Percentiles rank a stretch among this genome's conserved stretches.
Evolutionary conservation across 257 asterid species (phyloP).

Genomic region (Petunia axillaris): DNA sequence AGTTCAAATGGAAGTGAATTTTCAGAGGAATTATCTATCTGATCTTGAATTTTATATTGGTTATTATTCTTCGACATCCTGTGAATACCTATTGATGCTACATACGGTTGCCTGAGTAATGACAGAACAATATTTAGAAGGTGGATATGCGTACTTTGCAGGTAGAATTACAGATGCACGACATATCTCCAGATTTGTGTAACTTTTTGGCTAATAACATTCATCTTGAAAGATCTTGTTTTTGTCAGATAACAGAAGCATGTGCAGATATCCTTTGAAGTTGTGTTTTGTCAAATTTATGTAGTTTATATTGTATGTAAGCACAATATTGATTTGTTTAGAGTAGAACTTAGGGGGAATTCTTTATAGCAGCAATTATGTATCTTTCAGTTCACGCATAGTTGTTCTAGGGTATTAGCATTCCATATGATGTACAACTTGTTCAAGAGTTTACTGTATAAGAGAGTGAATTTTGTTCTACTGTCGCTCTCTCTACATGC

Average conservation of each 20-base stretch:
- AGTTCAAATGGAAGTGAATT: slow-evolving; percentile 37
- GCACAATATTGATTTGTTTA: slow-evolving; percentile 43
- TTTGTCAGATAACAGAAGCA: slow-evolving; percentile 1
- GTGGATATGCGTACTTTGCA: background rate
- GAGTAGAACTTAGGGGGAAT: slow-evolving; percentile 33
- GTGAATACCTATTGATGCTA: slow-evolving; percentile 23
- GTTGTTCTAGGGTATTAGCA: slow-evolving; percentile 11
- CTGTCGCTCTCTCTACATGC: too few relatives aligned
- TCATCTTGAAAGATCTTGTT: slow-evolving; percentile 9
- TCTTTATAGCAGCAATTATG: slow-evolving; percentile 33
- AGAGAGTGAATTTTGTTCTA: too few relatives aligned
- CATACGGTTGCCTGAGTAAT: slow-evolving; percentile 18
- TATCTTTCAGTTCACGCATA: slow-evolving; percentile 12
- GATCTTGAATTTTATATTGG: slow-evolving; percentile 37
- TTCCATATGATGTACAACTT: too few relatives aligned
- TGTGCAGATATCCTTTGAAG: slow-evolving; percentile 15
- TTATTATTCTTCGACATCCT: slow-evolving; percentile 26
- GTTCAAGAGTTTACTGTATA: too few relatives aligned
- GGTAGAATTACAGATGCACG: slow-evolving; percentile 24
- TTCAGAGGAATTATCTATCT: slow-evolving; percentile 27
- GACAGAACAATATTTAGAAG: background rate
- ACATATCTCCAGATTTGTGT: background rate
- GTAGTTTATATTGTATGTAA: slow-evolving; percentile 44
- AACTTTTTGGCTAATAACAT: slow-evolving; percentile 16
- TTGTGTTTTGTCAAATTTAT: slow-evolving; percentile 17